phyloP scores from a whole-genome alignment of 495 filamentous ascomycete species.

The Tuber microsphaerosporum region DNA sequence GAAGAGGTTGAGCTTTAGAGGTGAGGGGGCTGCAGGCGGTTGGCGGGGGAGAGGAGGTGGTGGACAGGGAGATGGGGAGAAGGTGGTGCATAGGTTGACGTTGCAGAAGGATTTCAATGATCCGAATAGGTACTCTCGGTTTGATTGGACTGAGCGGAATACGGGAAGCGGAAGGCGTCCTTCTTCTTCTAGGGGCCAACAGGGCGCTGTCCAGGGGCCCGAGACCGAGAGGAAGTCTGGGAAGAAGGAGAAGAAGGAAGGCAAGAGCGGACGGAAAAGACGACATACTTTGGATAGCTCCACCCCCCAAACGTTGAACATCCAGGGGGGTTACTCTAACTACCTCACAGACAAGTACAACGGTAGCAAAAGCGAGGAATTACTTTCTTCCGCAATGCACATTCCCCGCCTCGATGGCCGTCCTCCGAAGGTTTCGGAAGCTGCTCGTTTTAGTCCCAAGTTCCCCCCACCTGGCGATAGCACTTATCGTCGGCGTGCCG shows the following conservation, averaged over 20 bases:
- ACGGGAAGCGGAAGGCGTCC: background rate
- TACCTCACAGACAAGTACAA: background rate
- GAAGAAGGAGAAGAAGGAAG: background rate
- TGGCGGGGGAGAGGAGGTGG: background rate
- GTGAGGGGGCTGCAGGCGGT: background rate
- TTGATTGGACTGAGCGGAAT: background rate
- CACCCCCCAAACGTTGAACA: background rate
- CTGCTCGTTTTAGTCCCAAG: background rate
- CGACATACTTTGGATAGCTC: background rate
- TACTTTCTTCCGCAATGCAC: background rate
- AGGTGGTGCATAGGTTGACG: background rate
- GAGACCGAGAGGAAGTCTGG: background rate
- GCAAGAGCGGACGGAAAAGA: background rate
- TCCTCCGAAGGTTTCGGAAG: background rate
- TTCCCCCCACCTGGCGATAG: background rate
- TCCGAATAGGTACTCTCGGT: conserved; percentile 2
- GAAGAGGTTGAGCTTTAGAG: background rate
- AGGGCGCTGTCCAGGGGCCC: background rate
- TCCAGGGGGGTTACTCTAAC: background rate
- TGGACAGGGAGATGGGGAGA: background rate
- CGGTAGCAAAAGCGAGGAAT: background rate
- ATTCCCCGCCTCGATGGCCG: background rate
- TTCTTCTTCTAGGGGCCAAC: background rate
- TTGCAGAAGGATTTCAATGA: background rate
- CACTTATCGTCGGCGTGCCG: background rate